A percentile compares a stretch with the other conserved stretches of the same genome.
Evolutionary conservation across 2,329 filamentous ascomycete genomes (phyloP).

Genomic region (Ophiostoma perfectum): DNA sequence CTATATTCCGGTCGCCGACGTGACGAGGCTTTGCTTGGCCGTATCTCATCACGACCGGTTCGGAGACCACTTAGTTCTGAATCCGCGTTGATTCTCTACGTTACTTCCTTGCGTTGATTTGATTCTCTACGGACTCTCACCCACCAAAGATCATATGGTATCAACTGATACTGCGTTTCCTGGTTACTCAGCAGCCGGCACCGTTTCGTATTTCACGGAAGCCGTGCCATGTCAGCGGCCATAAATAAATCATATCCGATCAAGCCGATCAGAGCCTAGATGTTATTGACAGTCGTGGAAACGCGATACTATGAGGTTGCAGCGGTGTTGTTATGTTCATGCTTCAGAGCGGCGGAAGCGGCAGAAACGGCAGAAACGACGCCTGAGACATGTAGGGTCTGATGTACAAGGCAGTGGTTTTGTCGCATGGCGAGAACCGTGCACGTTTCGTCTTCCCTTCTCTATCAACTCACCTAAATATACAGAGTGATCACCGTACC

Average conservation of each 20-base stretch:
- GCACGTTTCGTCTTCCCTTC: neutral
- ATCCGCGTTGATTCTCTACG: no score
- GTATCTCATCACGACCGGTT: no score
- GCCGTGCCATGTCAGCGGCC: neutral
- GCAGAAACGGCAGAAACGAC: constrained; percentile 4
- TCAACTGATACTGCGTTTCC: neutral
- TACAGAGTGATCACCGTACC: no score
- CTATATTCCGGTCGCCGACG: no score
- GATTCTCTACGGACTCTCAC: neutral
- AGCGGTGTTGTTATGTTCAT: neutral
- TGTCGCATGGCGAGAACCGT: constrained; percentile 8
- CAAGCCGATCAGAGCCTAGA: neutral
- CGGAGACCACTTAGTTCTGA: no score
- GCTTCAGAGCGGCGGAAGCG: constrained; percentile 4
- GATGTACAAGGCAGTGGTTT: constrained; percentile 2
- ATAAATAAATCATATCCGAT: neutral
- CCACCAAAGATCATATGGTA: neutral
- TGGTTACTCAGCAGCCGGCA: neutral
- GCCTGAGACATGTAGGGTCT: constrained; percentile 2
- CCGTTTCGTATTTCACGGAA: constrained; percentile 1
- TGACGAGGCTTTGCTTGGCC: no score
- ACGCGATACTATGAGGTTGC: neutral
- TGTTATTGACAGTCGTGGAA: no score
- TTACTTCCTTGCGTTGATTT: no score
- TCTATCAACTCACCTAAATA: neutral